Conservation (phyloP, 108 stramenopile genomes). For the Stephanodiscus triporus region DNA sequence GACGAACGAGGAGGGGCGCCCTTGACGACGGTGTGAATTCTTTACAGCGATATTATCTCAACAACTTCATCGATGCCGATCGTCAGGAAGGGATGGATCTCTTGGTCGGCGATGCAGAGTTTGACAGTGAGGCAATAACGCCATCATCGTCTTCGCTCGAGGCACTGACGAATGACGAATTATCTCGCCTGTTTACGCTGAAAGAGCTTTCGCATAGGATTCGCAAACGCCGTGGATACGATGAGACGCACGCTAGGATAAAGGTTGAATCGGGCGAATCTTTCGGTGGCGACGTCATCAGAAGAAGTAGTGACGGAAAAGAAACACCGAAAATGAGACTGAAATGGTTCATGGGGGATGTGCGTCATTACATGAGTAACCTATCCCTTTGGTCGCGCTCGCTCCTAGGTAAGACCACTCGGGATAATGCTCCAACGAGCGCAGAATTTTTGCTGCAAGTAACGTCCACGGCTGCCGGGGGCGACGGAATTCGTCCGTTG, state of each 20-base stretch:
- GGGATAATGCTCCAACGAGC: conserved; percentile 33
- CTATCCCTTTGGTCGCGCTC: conserved; percentile 37
- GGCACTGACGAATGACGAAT: conserved; percentile 21
- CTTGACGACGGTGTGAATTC: conserved; percentile 97
- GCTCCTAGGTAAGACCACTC: conserved; percentile 16
- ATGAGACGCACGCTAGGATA: conserved; percentile 33
- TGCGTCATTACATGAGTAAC: conserved; percentile 63
- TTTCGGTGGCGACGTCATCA: background rate
- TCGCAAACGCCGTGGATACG: conserved; percentile 32
- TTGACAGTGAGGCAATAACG: conserved; percentile 24
- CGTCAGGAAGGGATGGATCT: conserved; percentile 97
- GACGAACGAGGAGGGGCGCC: conserved; percentile 90
- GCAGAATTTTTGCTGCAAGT: conserved; percentile 41
- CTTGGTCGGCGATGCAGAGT: conserved; percentile 72
- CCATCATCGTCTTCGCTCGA: background rate
- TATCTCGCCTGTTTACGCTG: conserved; percentile 20
- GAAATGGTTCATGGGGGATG: conserved; percentile 72
- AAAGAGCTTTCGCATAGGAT: conserved; percentile 25
- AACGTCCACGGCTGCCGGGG: conserved; percentile 28
- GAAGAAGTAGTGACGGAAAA: background rate
- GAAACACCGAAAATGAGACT: conserved; percentile 32
- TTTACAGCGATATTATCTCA: conserved; percentile 93
- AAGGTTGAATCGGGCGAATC: conserved; percentile 15
- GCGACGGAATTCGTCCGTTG: conserved; percentile 9
- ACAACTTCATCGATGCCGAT: conserved; percentile 94